A percentile compares a stretch with the other conserved stretches of the same genome.
Evolutionary conservation across 805 yeast genomes (phyloP).

Genomic region (Candida peoriensis): DNA sequence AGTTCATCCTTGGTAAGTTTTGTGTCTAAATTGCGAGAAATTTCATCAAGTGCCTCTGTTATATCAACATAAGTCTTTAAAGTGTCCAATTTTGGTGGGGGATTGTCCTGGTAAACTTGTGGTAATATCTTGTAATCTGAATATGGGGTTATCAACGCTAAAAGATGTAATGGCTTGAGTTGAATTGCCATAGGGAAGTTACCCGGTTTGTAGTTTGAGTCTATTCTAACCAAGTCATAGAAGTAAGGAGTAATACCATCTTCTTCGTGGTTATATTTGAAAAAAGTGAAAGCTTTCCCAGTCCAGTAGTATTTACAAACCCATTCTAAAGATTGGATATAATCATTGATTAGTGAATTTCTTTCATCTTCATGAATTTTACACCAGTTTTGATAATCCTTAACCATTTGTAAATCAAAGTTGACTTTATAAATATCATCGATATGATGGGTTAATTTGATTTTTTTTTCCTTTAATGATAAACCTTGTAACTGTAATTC

Average conservation of each 20-base stretch:
- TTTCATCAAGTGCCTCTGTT: too few relatives aligned
- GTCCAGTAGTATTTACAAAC: slow-evolving; percentile 79
- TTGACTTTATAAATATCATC: slow-evolving; percentile 33
- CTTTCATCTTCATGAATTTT: slow-evolving; percentile 39
- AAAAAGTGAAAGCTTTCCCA: slow-evolving; percentile 84
- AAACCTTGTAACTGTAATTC: slow-evolving; percentile 24
- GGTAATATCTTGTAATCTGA: slow-evolving; percentile 9
- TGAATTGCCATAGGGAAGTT: slow-evolving; percentile 41
- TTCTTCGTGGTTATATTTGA: slow-evolving; percentile 79
- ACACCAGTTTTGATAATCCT: slow-evolving; percentile 65
- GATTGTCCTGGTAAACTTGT: slow-evolving; percentile 4
- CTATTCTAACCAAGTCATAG: slow-evolving; percentile 69
- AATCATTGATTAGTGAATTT: slow-evolving; percentile 57
- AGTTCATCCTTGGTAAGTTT: too few relatives aligned
- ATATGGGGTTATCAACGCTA: slow-evolving; percentile 11
- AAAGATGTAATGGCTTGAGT: slow-evolving; percentile 13
- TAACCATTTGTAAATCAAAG: slow-evolving; percentile 49
- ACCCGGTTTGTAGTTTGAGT: slow-evolving; percentile 60
- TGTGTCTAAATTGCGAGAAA: too few relatives aligned
- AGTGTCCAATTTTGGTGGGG: background rate
- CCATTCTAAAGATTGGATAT: slow-evolving; percentile 92
- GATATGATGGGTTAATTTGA: too few relatives aligned
- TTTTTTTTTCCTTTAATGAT: slow-evolving; percentile 41
- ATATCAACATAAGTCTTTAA: background rate
- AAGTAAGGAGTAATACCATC: slow-evolving; percentile 90